phyloP scores from a whole-genome alignment of 345 rosid species.

The sweet orange (Citrus sinensis) region DNA sequence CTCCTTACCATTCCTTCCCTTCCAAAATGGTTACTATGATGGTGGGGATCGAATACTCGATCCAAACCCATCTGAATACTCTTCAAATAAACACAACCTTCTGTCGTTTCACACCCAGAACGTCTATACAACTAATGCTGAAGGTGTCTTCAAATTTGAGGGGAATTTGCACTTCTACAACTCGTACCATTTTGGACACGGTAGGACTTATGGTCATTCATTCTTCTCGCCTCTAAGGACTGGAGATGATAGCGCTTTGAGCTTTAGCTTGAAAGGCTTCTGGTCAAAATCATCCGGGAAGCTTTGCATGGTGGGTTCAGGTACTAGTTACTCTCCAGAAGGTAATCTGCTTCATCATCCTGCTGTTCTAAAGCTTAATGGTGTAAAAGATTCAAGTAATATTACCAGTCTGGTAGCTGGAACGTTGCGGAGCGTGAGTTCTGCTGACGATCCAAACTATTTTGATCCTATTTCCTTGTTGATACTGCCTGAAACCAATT shows the following conservation, averaged over 20 bases:
- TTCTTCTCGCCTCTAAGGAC: neutral
- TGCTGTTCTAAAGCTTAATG: constrained; percentile 26
- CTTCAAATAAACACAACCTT: neutral
- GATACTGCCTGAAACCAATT: constrained; percentile 25
- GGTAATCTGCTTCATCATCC: constrained; percentile 13
- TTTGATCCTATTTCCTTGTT: constrained; percentile 26
- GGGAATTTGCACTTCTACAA: constrained; percentile 18
- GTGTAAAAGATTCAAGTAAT: constrained; percentile 3
- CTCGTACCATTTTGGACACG: neutral
- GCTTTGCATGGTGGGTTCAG: constrained; percentile 39
- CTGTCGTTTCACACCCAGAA: constrained; percentile 12
- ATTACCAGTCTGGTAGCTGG: constrained; percentile 29
- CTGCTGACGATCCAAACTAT: constrained; percentile 2
- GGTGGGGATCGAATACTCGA: constrained; percentile 22
- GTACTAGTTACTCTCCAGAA: neutral
- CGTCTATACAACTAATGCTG: constrained; percentile 15
- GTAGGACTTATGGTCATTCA: neutral
- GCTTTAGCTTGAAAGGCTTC: constrained; percentile 30
- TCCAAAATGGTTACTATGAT: constrained; percentile 26
- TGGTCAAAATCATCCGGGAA: constrained; percentile 28
- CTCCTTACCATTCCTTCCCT: constrained; percentile 19
- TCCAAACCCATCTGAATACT: neutral
- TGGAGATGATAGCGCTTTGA: neutral
- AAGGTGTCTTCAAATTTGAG: constrained; percentile 21
- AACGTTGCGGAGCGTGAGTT: constrained; percentile 18